Evolutionary conservation across 2,329 filamentous ascomycete species (phyloP), one percentile per base, ranked within the genome.

Genomic region (Eurotiales sp.): DNA sequence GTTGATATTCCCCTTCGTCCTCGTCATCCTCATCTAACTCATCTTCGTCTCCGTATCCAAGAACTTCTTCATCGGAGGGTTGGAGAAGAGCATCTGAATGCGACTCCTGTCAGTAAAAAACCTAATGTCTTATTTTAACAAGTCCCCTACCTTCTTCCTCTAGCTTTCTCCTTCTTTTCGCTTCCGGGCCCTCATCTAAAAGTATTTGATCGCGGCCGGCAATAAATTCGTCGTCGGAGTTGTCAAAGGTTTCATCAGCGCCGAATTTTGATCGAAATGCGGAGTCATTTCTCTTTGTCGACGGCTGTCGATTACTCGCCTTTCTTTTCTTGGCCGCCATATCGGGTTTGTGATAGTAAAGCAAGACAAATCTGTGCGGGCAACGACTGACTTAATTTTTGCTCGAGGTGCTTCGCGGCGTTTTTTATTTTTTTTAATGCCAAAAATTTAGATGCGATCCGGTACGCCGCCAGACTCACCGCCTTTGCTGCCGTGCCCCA

Each of bases 161-260:
- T 53, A 79, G 72, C 60, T 84, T 86, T 61, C 86, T 83, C 63
- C 85, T 79, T 58, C 88, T 84, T 74, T 96, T 96, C 25, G 84
- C 84, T 34, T 83, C 81, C 12, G 86, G 88, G 29, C 80, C 86
- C 59, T 96, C 90, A 25, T 95, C 89, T 32, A 99, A 79, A 62
- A 92, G 72, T 56, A 99, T 84, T 64, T 88, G 86, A 71, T 99
- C 93, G 58, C 87, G 83, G 57, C 91, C 86, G 54, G 91, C 77
- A 63, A 92, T 89, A 68, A 96, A 95, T 66, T 96, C 90, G 69
- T 99, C 93, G 68, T 96, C 90, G 1, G 90, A 95, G 67, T 96
- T 86, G 58, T 91, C 89, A 60, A 99, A 86, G 71, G 95, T 90
- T 69, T 92, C 85, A 55, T 74, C 66, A 17, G 68, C 55, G 47